Evolutionary conservation across 2,329 filamentous ascomycete species (phyloP).

Genomic region (Trichoderma sp.): DNA sequence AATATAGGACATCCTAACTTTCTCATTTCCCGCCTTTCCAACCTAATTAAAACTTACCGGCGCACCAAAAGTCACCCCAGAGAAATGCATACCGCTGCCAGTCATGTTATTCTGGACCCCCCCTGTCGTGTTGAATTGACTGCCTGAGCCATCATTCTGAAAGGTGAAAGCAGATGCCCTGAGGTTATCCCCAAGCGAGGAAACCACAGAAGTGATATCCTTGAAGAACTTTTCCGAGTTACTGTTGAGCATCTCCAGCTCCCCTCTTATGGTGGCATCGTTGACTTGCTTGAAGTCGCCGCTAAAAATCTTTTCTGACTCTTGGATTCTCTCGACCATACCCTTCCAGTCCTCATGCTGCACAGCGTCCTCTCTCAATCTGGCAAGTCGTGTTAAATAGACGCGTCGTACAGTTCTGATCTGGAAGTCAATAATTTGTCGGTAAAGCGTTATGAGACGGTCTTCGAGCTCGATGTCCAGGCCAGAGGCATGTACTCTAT

Average conservation of each 20-base stretch:
- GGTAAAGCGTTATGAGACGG: background rate
- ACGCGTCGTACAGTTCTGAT: background rate
- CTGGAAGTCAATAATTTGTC: background rate
- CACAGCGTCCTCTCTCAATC: background rate
- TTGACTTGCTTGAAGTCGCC: background rate
- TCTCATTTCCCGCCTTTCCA: background rate
- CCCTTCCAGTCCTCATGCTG: background rate
- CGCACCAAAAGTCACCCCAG: background rate
- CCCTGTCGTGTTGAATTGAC: background rate
- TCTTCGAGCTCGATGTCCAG: background rate
- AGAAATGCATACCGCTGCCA: background rate
- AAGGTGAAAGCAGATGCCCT: background rate
- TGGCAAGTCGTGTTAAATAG: background rate
- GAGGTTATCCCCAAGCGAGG: background rate
- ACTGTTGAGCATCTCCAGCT: background rate
- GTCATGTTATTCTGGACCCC: background rate
- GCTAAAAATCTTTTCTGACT: background rate
- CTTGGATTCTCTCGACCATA: background rate
- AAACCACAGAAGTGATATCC: background rate
- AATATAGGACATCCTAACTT: background rate
- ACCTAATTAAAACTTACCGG: background rate
- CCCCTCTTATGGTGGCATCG: background rate
- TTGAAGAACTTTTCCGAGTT: background rate
- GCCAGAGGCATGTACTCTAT: background rate
- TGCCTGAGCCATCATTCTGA: background rate